Evolutionary conservation across 805 yeast species (phyloP), one percentile per base, ranked within the genome.

Genomic region (Hanseniaspora meyeri): DNA sequence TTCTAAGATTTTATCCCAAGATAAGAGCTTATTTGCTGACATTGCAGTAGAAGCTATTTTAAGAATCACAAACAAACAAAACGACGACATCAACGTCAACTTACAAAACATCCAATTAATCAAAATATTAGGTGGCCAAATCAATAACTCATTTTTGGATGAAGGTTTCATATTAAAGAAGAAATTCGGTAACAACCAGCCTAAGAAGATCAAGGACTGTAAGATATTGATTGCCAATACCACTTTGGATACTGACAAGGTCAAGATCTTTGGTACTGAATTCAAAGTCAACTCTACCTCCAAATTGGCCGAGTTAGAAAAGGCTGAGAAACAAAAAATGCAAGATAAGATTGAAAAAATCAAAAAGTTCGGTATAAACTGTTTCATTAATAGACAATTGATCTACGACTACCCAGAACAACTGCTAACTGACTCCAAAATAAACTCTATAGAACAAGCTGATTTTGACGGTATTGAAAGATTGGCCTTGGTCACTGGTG

Each of bases 361-460:
- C 69, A 81, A 88, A 67, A 82, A 82, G 62, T 95, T 87, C 68
- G 86, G 87, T 57, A 82, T 87, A 66, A 87, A 87, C 69, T 82
- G 91, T 64, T 93, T 93, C 69, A 89, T 93, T 63, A 93, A 93
- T 74, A 82, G 98, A 67, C 98, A 93, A 73, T 79, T 93, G 66
- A 93, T 93, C 66, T 93, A 93, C 72, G 97, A 93, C 74, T 93
- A 91, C 79, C 98, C 98, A 29, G 98, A 93, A 72, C 96, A 87
- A 71, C 76, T 93, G 62, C 87, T 93, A 66, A 78, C 95, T 6
- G 98, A 91, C 63, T 72, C 88, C 45, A 81, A 82, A 55, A 86
- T 93, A 64, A 90, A 87, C 70, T 82, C 96, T 24, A 88, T 93
- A 61, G 98, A 93, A 71, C 98, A 93, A 68, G 97, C 98, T 16